A percentile compares a stretch with the other conserved stretches of the same genome.
phyloP scores from a whole-genome alignment of 805 yeast species.

The Yamadazyma scolyti region DNA sequence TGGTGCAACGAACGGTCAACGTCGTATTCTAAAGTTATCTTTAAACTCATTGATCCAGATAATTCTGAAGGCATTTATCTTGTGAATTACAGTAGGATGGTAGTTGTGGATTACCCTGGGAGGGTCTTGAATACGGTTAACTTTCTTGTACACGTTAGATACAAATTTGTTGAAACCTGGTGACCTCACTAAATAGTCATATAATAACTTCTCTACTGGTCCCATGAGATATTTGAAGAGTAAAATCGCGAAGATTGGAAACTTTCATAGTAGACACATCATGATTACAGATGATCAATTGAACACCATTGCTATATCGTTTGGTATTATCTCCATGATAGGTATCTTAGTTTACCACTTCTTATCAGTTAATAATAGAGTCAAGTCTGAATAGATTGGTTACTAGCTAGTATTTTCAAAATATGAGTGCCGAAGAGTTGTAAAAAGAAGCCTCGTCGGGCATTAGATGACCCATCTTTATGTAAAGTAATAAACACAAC shows the following conservation, averaged over 20 bases:
- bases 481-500: too few species aligned
- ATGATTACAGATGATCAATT: conserved; percentile 88
- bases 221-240: conserved; percentile 8
- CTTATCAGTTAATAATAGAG: conserved; percentile 44
- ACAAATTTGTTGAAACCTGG: conserved; percentile 63
- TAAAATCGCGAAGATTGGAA: conserved; percentile 1
- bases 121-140: conserved; percentile 48
- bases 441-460: too few species aligned
- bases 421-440: too few species aligned
- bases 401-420: too few species aligned
- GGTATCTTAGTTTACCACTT: conserved; percentile 73
- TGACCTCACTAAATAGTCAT: conserved; percentile 48
- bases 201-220: conserved; percentile 47
- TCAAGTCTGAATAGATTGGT: too few species aligned
- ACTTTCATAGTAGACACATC: conserved; percentile 3
- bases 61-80: conserved; percentile 55
- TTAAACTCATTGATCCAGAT: conserved; percentile 62
- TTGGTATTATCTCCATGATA: conserved; percentile 69
- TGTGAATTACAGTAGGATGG: conserved; percentile 53
- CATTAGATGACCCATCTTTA: too few species aligned
- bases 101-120: too few species aligned
- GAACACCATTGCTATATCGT: conserved; percentile 64
- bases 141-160: conserved; percentile 54
- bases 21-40: conserved; percentile 48
- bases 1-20: too few species aligned